These are phyloP conservation scores for Lactarius tabidus DNA, from an alignment of 768 basidiomycete species.

Conservation along the genomic window DNA sequence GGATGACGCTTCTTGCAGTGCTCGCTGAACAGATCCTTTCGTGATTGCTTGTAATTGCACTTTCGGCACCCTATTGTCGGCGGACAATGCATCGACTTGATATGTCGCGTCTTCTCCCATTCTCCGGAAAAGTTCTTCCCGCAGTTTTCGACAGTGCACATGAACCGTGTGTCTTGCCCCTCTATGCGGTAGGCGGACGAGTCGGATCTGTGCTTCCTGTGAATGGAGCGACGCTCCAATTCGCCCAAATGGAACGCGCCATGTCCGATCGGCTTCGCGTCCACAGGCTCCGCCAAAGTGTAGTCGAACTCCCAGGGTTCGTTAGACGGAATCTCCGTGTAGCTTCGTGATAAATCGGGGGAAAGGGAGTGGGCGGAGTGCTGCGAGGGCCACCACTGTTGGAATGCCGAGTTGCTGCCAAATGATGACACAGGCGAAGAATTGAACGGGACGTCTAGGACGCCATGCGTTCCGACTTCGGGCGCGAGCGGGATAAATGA, in stretches of 20 bases:
- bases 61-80: constrained; percentile 16
- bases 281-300: not conserved
- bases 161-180: constrained; percentile 7
- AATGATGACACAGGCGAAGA: not conserved
- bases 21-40: constrained; percentile 19
- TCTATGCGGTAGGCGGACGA: not conserved
- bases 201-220: not conserved
- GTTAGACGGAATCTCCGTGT: not conserved
- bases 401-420: too few relatives aligned
- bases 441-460: not conserved
- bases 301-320: not conserved
- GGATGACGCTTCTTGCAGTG: constrained; percentile 22
- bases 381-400: not conserved
- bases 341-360: not conserved
- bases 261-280: not conserved
- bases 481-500: not conserved
- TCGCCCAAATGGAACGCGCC: not conserved
- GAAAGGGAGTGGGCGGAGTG: not conserved
- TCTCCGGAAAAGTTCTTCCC: constrained; percentile 18
- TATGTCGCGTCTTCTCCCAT: constrained; percentile 18
- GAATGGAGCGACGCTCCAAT: not conserved
- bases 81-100: constrained; percentile 17
- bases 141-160: constrained; percentile 1
- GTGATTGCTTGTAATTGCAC: constrained; percentile 22
- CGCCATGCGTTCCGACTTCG: not conserved